Evolutionary conservation across 2,329 filamentous ascomycete species (phyloP).

Genomic region (Diaporthe citrichinensis): DNA sequence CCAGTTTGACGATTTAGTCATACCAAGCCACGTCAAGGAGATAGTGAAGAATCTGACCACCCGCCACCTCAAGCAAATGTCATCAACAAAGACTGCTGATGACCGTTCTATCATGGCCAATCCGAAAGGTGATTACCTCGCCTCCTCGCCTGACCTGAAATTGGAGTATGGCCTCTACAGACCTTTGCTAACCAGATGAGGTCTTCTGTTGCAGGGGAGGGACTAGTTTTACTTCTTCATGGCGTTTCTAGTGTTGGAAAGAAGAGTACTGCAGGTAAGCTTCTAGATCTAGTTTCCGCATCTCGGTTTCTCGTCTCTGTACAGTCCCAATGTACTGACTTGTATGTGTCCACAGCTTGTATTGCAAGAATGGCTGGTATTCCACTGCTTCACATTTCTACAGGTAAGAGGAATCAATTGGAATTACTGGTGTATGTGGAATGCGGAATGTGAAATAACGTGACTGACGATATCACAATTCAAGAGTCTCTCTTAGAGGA

Average conservation of each 20-base stretch:
- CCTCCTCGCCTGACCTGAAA: too few relatives aligned
- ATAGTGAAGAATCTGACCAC: not conserved
- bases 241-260: not conserved
- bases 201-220: not conserved
- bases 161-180: rapidly evolving
- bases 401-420: not conserved
- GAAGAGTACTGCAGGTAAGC: not conserved
- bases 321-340: too few relatives aligned
- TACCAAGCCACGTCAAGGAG: constrained; percentile 1
- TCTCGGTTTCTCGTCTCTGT: too few relatives aligned
- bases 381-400: not conserved
- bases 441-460: too few relatives aligned
- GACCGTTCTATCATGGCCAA: not conserved
- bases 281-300: too few relatives aligned
- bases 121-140: too few relatives aligned
- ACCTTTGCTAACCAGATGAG: not conserved
- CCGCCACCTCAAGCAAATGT: not conserved
- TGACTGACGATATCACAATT: not conserved
- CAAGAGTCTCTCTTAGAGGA: not conserved
- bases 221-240: not conserved
- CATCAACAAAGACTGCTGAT: not conserved
- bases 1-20: not conserved
- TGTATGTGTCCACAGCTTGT: rapidly evolving
- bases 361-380: not conserved
- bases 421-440: too few relatives aligned